Evolutionary conservation across 2,329 filamentous ascomycete species (phyloP).

Genomic region (Penicillium capsulatum): DNA sequence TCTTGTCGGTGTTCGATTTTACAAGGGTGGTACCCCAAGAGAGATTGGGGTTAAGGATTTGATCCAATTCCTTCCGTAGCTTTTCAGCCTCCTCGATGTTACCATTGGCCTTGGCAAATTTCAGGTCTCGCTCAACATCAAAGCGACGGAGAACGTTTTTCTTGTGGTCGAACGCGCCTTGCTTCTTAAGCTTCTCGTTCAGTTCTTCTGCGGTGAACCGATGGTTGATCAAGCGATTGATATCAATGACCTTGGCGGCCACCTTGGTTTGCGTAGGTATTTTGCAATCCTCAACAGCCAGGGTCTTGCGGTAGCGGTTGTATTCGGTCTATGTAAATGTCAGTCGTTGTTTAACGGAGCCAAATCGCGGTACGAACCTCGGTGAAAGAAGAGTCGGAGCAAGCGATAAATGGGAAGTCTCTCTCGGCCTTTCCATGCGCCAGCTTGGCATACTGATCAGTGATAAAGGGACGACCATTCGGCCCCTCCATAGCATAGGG

Average conservation of each 20-base stretch:
- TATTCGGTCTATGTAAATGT: constrained; percentile 62
- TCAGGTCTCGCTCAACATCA: constrained; percentile 60
- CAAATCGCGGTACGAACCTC: constrained; percentile 54
- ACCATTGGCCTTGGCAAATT: constrained; percentile 61
- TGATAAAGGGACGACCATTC: constrained; percentile 72
- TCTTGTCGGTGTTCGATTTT: constrained; percentile 52
- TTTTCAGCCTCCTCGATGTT: constrained; percentile 56
- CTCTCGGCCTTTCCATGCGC: constrained; percentile 79
- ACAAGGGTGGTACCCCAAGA: constrained; percentile 66
- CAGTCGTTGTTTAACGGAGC: constrained; percentile 1
- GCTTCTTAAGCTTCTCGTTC: constrained; percentile 69
- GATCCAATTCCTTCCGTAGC: constrained; percentile 48
- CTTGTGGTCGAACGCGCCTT: constrained; percentile 63
- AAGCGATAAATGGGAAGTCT: constrained; percentile 84
- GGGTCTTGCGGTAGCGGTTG: constrained; percentile 71
- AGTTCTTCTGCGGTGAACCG: constrained; percentile 80
- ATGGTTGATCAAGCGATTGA: constrained; percentile 73
- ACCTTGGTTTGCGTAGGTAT: constrained; percentile 70
- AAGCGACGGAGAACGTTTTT: constrained; percentile 65
- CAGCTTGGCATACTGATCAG: constrained; percentile 77
- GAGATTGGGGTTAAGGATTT: constrained; percentile 56
- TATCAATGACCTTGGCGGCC: constrained; percentile 69
- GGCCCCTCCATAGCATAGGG: constrained; percentile 76
- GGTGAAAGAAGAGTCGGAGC: constrained; percentile 80
- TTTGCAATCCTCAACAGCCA: constrained; percentile 66